Percentiles rank a stretch among this genome's conserved stretches.
Conservation (phyloP, 768 basidiomycete genomes). For the Trametes gibbosa region DNA sequence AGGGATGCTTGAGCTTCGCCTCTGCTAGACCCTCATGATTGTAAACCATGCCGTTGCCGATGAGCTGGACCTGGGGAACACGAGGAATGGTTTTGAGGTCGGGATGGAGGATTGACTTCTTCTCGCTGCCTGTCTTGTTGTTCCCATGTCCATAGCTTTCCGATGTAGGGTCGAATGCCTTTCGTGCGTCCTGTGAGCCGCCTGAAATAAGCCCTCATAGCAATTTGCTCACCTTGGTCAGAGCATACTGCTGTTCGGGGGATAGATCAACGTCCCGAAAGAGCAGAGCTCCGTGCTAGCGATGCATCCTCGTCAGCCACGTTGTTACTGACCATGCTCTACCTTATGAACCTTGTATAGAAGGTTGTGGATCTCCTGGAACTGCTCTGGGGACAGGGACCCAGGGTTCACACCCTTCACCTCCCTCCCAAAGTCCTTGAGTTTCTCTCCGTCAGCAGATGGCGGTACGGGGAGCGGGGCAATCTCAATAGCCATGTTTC, state of each 20-base stretch:
- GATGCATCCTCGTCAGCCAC: background rate
- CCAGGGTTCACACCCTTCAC: constrained; percentile 74
- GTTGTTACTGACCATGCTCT: background rate
- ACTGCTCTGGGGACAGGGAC: constrained; percentile 54
- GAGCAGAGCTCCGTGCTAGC: constrained; percentile 67
- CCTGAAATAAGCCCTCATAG: background rate
- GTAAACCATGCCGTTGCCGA: constrained; percentile 82
- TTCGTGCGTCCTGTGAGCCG: background rate
- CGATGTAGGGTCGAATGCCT: constrained; percentile 74
- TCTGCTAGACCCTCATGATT: constrained; percentile 78
- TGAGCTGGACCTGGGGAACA: constrained; percentile 87
- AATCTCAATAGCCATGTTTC: constrained; percentile 64
- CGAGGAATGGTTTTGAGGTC: constrained; percentile 90
- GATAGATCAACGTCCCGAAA: constrained; percentile 68
- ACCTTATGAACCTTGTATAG: constrained; percentile 66
- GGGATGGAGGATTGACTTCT: constrained; percentile 82
- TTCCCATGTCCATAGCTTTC: constrained; percentile 84
- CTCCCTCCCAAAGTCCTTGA: constrained; percentile 71
- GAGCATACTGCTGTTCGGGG: constrained; percentile 80
- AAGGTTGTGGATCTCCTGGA: constrained; percentile 64
- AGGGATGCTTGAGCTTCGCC: constrained; percentile 81
- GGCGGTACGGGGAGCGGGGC: constrained; percentile 66
- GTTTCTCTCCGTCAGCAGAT: constrained; percentile 65
- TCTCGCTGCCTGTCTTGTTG: constrained; percentile 73
- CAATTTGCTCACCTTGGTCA: constrained; percentile 65